Base-by-base conservation (phyloP, 2,329 filamentous ascomycete species). In the Epichloe scottii region DNA sequence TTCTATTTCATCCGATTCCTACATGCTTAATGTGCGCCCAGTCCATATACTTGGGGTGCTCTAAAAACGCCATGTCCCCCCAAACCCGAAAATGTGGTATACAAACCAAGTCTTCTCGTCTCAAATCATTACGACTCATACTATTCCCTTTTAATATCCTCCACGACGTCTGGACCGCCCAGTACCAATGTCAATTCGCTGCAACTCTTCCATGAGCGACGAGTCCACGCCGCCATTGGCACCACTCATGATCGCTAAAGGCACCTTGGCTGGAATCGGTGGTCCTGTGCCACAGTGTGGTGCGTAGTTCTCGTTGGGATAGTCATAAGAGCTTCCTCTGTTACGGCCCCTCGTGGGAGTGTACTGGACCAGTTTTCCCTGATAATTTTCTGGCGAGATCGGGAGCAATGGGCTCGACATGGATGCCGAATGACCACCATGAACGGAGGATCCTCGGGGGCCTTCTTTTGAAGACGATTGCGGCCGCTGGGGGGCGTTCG, bases 151-250 rank as follows among this genome's bases (percentile, higher is more conserved):
- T 66, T 52, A 72, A 54, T 71, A 71, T 23, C 68, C 70, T 34
- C 70, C 68, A 49, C 76, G 73, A 43, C 78, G 69, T 58, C 77
- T 69, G 26, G 77, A 75, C 53, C 80, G 69, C 3, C 79, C 81
- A 23, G 71, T 70, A n/a, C 81, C 81, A 56, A 85, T 76, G 58
- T 85, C 80, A 54, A 85, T 84, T 46, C 73, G 72, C 59, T 76
- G 81, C 73, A 90, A 77, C 67, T 90, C 86, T 55, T 87, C 74
- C 66, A 85, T 77, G 49, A 90, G 67, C 19, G 83, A 79, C 65
- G 78, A 71, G 51, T 75, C 74, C 26, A 67, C 65, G 15, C 63
- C 67, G 48, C 64, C 68, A 35, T 68, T 66, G 5, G 64, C 66
- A 34, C 69, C 72, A 55, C 70, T 75, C 69, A 72, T 75, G n/a